A percentile compares a stretch with the other conserved stretches of the same genome.
Evolutionary conservation across 768 basidiomycete genomes (phyloP).

Genomic region (Lepiota brunneoincarnata): DNA sequence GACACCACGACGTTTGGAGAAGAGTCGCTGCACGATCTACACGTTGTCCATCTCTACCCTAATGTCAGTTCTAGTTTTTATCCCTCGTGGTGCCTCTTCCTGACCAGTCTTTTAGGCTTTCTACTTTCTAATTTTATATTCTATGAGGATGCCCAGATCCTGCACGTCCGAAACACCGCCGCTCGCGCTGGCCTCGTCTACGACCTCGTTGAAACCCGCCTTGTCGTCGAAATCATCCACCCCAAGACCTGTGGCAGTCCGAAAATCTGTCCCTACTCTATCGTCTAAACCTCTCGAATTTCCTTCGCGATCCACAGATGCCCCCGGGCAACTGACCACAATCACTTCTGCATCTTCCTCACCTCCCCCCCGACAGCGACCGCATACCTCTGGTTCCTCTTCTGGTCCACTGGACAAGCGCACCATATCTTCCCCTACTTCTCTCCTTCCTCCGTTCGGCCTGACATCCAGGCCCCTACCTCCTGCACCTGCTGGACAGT

Average conservation of each 20-base stretch:
- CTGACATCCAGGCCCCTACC: not conserved
- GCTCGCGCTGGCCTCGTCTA: not conserved
- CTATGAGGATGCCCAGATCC: not conserved
- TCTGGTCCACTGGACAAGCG: not conserved
- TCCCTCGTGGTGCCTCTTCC: not conserved
- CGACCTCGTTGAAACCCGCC: not conserved
- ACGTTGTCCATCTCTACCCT: not conserved
- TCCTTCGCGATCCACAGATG: not conserved
- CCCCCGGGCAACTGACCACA: not conserved
- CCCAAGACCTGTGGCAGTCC: not conserved
- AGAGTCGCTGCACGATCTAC: slow-evolving; percentile 1
- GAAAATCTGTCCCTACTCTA: too few species aligned
- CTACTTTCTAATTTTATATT: not conserved
- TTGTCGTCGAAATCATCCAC: not conserved
- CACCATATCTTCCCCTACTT: not conserved
- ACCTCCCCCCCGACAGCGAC: not conserved
- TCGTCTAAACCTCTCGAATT: not conserved
- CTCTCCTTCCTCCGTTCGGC: not conserved
- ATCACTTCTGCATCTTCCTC: not conserved
- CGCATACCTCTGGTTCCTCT: not conserved
- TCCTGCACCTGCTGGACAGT: not conserved
- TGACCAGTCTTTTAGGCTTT: not conserved
- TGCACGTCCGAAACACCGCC: not conserved
- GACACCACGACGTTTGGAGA: not conserved
- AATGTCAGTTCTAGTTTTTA: not conserved